Conservation (phyloP, 2,329 filamentous ascomycete species). For the Fusarium fracticaudum region DNA sequence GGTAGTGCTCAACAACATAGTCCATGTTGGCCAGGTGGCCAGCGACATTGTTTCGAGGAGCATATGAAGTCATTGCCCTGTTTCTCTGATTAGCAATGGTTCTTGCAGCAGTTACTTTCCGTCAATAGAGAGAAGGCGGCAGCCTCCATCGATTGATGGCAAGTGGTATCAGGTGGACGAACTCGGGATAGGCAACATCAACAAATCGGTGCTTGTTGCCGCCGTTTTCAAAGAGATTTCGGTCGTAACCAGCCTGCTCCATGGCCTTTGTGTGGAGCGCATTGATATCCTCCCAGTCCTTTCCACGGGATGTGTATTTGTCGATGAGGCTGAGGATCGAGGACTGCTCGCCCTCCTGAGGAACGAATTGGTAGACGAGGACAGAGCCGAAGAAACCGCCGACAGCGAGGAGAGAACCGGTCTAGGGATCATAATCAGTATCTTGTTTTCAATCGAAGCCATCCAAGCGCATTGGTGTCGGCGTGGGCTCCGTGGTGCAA, state of each 20-base stretch:
- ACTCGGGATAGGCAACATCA: slow-evolving; percentile 68
- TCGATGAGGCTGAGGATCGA: slow-evolving; percentile 57
- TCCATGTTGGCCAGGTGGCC: slow-evolving; percentile 65
- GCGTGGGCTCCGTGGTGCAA: slow-evolving; percentile 23
- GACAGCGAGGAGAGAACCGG: slow-evolving; percentile 58
- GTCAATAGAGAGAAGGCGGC: neutral
- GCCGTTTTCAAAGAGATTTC: slow-evolving; percentile 61
- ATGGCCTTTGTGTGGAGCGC: slow-evolving; percentile 60
- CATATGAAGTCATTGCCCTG: slow-evolving; percentile 60
- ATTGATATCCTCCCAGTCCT: slow-evolving; percentile 64
- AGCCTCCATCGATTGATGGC: neutral
- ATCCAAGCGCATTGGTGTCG: neutral
- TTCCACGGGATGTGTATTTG: slow-evolving; percentile 58
- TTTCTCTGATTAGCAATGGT: slow-evolving; percentile 33
- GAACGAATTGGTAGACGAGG: slow-evolving; percentile 60
- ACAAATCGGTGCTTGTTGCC: slow-evolving; percentile 56
- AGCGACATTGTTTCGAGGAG: slow-evolving; percentile 63
- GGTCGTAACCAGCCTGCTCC: slow-evolving; percentile 67
- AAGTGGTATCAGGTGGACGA: slow-evolving; percentile 46
- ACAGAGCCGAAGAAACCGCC: slow-evolving; percentile 56
- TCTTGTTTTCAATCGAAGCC: neutral
- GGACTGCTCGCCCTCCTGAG: slow-evolving; percentile 61
- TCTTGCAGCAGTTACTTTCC: neutral
- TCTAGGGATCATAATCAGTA: slow-evolving; percentile 48
- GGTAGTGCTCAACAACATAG: slow-evolving; percentile 66